Evolutionary conservation across 768 basidiomycete genomes (phyloP), one percentile per base, ranked within the genome.

Genomic region (Xerocomellus amylosporus): DNA sequence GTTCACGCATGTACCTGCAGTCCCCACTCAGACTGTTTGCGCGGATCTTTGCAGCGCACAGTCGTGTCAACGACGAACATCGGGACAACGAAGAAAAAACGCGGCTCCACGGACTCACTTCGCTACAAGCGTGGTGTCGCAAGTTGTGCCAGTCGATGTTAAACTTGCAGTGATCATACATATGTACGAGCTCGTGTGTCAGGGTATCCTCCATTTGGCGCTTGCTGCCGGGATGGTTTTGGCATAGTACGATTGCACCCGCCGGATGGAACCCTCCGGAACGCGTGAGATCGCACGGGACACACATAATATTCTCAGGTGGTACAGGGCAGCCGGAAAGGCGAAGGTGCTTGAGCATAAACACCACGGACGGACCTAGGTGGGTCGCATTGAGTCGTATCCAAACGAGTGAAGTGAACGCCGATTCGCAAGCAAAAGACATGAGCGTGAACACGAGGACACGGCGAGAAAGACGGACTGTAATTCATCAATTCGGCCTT

Each of bases 151-250:
- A 97, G 69, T 97, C 85, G 1, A 97, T 89, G 57, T 93, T 90
- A 75, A 98, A 98, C 71, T 85, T 85, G 73, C 91, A 90, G 58
- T 96, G 90, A 70, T 99, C 97, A 68, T 90, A 98, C 81, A 93
- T 86, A 67, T 98, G 97, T 24, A 98, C 73, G 43, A 98, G 81
- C 68, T 99, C 97, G 65, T 99, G 97, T 20, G 89, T 81, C 33
- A 99, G 75, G 30, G 95, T 96, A 64, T 92, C 84, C 71, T 98
- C 94, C 88, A 95, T 87, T 62, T 97, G 93, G 34, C 79, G 81
- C 67, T 91, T 87, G 69, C 77, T 82, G 68, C 85, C 80, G 63
- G 94, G 88, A 45, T 86, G 80, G 42, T 93, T 89, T 56, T 93
- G 85, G 67, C 96, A 99, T 3, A 99, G 75, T 8, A 93, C 71